These are phyloP conservation scores for Nakazawaea ambrosiae DNA, from an alignment of 805 yeast species.

Conservation along the genomic window DNA sequence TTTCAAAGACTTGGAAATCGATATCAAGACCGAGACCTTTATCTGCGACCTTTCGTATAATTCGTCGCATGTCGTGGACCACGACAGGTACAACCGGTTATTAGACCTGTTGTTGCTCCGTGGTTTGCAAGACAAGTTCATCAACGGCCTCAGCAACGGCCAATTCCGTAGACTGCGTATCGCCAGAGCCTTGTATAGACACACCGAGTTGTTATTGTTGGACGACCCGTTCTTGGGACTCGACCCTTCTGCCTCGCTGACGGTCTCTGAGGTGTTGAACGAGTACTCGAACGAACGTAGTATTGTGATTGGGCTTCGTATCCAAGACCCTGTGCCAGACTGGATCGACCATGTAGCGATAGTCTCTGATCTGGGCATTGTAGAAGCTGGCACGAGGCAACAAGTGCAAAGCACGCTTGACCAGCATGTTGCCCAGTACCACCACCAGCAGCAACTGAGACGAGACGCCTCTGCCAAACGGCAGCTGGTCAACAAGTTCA, in stretches of 20 bases:
- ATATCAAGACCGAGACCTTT: constrained; percentile 57
- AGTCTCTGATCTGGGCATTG: constrained; percentile 49
- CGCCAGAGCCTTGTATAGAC: constrained; percentile 61
- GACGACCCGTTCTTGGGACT: constrained; percentile 94
- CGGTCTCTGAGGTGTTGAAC: constrained; percentile 50
- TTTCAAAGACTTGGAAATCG: constrained; percentile 71
- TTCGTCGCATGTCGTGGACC: constrained; percentile 28
- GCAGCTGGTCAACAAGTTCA: constrained; percentile 12
- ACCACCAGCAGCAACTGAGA: constrained; percentile 16
- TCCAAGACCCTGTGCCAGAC: constrained; percentile 67
- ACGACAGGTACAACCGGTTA: constrained; percentile 31
- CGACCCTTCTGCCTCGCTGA: constrained; percentile 63
- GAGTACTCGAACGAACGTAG: constrained; percentile 13
- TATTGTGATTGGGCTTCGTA: constrained; percentile 67
- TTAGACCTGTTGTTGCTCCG: constrained; percentile 45
- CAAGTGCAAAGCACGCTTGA: constrained; percentile 20
- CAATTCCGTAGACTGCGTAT: constrained; percentile 87
- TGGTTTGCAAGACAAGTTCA: constrained; percentile 64
- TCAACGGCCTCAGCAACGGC: constrained; percentile 86
- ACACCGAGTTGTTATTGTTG: constrained; percentile 55
- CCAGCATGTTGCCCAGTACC: constrained; percentile 17
- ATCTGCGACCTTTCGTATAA: constrained; percentile 50
- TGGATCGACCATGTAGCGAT: constrained; percentile 76
- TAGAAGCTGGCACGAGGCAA: constrained; percentile 36
- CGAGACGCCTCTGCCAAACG: constrained; percentile 1